A percentile compares a stretch with the other conserved stretches of the same genome.
These are phyloP conservation scores for Bipolaris oryzae DNA, from an alignment of 2,329 filamentous ascomycete genomes.

Conservation along the genomic window DNA sequence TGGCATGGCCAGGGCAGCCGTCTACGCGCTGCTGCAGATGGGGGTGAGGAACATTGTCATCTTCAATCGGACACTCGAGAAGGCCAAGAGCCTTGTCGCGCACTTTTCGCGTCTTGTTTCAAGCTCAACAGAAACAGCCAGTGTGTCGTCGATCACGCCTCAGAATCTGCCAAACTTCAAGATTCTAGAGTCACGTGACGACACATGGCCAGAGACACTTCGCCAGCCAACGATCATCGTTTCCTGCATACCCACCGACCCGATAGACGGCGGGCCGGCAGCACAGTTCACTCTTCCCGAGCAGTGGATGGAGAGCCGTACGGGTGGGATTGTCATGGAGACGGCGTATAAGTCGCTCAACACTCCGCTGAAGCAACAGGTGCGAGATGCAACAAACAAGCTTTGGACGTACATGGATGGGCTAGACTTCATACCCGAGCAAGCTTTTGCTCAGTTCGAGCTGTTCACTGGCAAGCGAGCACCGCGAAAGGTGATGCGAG, in stretches of 20 bases:
- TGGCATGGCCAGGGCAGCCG: slow-evolving; percentile 78
- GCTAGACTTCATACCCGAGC: slow-evolving; percentile 75
- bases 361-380: slow-evolving; percentile 73
- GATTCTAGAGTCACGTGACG: slow-evolving; percentile 64
- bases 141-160: slow-evolving; percentile 20
- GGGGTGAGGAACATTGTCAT: slow-evolving; percentile 78
- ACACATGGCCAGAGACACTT: slow-evolving; percentile 68
- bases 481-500: slow-evolving; percentile 72
- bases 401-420: slow-evolving; percentile 80
- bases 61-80: slow-evolving; percentile 71
- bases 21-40: slow-evolving; percentile 78
- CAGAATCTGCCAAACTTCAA: slow-evolving; percentile 55
- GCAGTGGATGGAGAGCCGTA: slow-evolving; percentile 73
- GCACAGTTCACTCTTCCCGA: slow-evolving; percentile 73
- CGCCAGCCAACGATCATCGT: slow-evolving; percentile 74
- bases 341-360: slow-evolving; percentile 74
- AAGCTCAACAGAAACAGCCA: slow-evolving; percentile 24
- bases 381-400: slow-evolving; percentile 63
- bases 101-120: slow-evolving; percentile 68
- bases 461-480: slow-evolving; percentile 76
- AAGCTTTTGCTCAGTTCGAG: slow-evolving; percentile 82
- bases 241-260: slow-evolving; percentile 76
- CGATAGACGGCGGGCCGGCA: slow-evolving; percentile 66
- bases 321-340: slow-evolving; percentile 77
- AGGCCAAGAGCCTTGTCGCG: slow-evolving; percentile 68